phyloP scores from a whole-genome alignment of 2,329 filamentous ascomycete species.

The Aspergillus melleus region DNA sequence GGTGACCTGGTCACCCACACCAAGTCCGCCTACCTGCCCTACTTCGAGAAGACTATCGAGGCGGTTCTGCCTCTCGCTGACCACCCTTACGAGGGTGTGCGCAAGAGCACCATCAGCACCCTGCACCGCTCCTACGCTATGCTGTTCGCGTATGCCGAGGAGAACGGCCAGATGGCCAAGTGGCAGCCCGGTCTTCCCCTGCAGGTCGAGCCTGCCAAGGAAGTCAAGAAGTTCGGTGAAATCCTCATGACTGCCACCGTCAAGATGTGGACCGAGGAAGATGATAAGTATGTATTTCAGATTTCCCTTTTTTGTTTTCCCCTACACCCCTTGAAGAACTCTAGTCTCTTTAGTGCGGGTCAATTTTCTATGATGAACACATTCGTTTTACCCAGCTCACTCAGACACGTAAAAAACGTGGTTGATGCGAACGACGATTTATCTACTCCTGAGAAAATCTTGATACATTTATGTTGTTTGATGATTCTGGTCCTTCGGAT shows the following conservation, averaged over 20 bases:
- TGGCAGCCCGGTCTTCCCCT: constrained; percentile 88
- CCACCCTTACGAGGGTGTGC: constrained; percentile 88
- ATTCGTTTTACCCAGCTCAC: constrained; percentile 97
- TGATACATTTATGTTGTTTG: constrained; percentile 23
- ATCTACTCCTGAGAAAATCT: constrained; percentile 44
- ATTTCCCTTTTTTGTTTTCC: constrained; percentile 21
- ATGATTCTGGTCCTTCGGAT: constrained; percentile 18
- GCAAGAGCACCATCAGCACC: constrained; percentile 87
- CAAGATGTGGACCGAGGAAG: constrained; percentile 83
- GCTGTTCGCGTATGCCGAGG: constrained; percentile 84
- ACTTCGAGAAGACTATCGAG: constrained; percentile 85
- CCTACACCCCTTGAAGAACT: constrained; percentile 11
- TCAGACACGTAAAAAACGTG: constrained; percentile 82
- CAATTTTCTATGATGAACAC: constrained; percentile 71
- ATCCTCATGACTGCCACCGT: constrained; percentile 83
- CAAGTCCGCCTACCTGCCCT: constrained; percentile 75
- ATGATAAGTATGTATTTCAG: constrained; percentile 75
- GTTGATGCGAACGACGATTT: constrained; percentile 83
- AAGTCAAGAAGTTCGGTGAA: constrained; percentile 81
- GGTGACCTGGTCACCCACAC: constrained; percentile 90
- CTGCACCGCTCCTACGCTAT: constrained; percentile 92
- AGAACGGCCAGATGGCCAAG: constrained; percentile 71
- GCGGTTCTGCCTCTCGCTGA: constrained; percentile 77
- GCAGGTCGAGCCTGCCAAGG: constrained; percentile 72
- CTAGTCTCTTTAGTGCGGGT: constrained; percentile 2